A percentile compares a stretch with the other conserved stretches of the same genome.
These are phyloP conservation scores for Aaosphaeria arxii DNA, from an alignment of 2,329 filamentous ascomycete species.

Conservation along the genomic window DNA sequence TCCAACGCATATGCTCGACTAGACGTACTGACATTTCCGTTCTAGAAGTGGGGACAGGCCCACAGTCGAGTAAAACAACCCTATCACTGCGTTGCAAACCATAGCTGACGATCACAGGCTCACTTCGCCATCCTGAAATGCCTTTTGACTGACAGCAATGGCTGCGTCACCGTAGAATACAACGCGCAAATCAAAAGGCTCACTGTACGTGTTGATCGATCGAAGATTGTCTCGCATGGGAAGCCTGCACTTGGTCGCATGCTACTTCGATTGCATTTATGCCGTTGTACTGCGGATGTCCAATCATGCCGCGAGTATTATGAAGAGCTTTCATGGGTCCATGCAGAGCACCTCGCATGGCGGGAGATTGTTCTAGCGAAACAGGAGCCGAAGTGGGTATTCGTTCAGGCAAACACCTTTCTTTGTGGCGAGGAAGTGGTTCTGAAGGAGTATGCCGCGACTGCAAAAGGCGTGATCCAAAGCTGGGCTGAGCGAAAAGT, in stretches of 20 bases:
- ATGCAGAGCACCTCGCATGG: slow-evolving; percentile 7
- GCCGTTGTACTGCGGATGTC: slow-evolving; percentile 14
- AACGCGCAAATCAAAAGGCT: slow-evolving; percentile 2
- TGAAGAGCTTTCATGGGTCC: slow-evolving; percentile 8
- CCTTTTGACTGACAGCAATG: slow-evolving; percentile 6
- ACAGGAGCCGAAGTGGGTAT: slow-evolving; percentile 4
- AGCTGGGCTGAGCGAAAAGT: slow-evolving; percentile 8
- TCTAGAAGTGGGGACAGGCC: slow-evolving; percentile 13
- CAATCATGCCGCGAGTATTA: slow-evolving; percentile 7
- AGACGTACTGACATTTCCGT: background rate
- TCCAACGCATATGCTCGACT: background rate
- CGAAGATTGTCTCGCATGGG: slow-evolving; percentile 8
- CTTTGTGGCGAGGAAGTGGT: slow-evolving; percentile 3
- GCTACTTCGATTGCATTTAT: slow-evolving; percentile 11
- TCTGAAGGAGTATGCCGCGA: slow-evolving; percentile 8
- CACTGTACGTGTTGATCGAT: slow-evolving; percentile 7
- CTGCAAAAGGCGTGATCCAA: slow-evolving; percentile 7
- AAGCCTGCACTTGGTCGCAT: slow-evolving; percentile 8
- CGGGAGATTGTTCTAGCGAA: slow-evolving; percentile 8
- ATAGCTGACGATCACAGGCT: slow-evolving; percentile 4
- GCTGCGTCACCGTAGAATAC: slow-evolving; percentile 3
- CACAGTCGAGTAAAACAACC: slow-evolving; percentile 7
- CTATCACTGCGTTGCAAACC: background rate
- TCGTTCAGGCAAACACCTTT: slow-evolving; percentile 12
- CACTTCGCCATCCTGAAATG: slow-evolving; percentile 13